Evolutionary conservation across 202 grass and related monocot genomes (phyloP).

Genomic region (Schoenoplectus triqueter): DNA sequence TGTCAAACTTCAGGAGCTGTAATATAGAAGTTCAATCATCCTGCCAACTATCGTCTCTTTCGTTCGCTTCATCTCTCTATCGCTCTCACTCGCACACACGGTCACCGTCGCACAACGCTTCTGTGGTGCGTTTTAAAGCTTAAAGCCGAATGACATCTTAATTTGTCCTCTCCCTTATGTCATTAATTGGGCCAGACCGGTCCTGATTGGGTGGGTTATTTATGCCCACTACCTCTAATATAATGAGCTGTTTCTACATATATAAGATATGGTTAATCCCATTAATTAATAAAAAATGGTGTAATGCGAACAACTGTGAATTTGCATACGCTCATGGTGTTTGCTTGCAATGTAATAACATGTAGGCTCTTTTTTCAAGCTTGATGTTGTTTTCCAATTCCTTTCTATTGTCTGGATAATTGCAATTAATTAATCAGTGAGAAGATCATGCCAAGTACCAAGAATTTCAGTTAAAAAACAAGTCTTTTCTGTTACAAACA

Average conservation of each 20-base stretch:
- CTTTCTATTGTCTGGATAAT: background rate
- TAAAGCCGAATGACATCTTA: too few species aligned
- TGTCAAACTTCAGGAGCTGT: background rate
- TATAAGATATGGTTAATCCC: too few species aligned
- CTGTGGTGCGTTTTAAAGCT: too few species aligned
- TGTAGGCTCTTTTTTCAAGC: background rate
- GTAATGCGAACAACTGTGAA: too few species aligned
- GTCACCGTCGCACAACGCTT: background rate
- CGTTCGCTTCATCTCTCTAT: background rate
- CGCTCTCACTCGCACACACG: background rate
- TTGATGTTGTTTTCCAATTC: background rate
- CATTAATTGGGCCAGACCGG: too few species aligned
- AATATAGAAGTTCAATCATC: background rate
- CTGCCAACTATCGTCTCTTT: background rate
- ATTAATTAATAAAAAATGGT: too few species aligned
- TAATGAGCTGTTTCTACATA: too few species aligned
- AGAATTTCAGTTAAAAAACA: background rate
- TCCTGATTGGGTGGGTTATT: too few species aligned
- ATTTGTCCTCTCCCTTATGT: too few species aligned
- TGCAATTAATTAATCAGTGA: background rate
- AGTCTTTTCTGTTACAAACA: background rate
- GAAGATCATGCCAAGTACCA: background rate
- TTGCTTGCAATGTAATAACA: too few species aligned
- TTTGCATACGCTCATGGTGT: too few species aligned
- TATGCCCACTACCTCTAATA: too few species aligned